These are phyloP conservation scores for Starmera amethionina DNA, from an alignment of 805 yeast species.

Conservation along the genomic window DNA sequence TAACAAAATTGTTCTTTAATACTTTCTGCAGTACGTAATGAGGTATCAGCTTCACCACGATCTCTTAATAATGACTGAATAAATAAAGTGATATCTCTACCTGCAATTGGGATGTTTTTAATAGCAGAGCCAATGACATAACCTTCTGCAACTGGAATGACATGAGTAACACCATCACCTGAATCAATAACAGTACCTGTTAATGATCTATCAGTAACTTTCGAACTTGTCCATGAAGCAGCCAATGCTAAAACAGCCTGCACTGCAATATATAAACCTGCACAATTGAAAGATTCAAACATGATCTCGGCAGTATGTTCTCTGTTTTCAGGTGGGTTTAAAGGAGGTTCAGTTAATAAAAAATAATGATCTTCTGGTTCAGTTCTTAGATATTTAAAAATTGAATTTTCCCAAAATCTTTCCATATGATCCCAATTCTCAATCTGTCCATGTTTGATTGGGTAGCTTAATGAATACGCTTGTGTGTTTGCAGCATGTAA, in stretches of 20 bases:
- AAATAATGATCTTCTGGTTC: conserved; percentile 99
- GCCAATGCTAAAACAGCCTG: conserved; percentile 98
- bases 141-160: conserved; percentile 98
- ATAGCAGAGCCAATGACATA: conserved; percentile 97
- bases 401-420: conserved; percentile 95
- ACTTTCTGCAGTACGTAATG: conserved; percentile 90
- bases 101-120: conserved; percentile 96
- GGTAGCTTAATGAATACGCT: conserved; percentile 78
- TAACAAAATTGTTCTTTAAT: conserved; percentile 96
- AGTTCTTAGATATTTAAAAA: conserved; percentile 91
- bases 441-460: conserved; percentile 95
- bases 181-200: conserved; percentile 98
- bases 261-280: conserved; percentile 96
- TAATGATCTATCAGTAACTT: conserved; percentile 87
- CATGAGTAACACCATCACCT: conserved; percentile 99
- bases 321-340: conserved; percentile 99
- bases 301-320: conserved; percentile 98
- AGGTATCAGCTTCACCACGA: conserved; percentile 91
- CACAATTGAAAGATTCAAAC: conserved; percentile 98
- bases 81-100: conserved; percentile 92
- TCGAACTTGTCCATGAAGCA: conserved; percentile 97
- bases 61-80: conserved; percentile 92
- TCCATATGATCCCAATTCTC: conserved; percentile 99
- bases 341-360: conserved; percentile 93
- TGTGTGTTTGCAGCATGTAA: conserved; percentile 86